Base-by-base conservation (phyloP, 2,329 filamentous ascomycete species). In the Fusarium sp. region DNA sequence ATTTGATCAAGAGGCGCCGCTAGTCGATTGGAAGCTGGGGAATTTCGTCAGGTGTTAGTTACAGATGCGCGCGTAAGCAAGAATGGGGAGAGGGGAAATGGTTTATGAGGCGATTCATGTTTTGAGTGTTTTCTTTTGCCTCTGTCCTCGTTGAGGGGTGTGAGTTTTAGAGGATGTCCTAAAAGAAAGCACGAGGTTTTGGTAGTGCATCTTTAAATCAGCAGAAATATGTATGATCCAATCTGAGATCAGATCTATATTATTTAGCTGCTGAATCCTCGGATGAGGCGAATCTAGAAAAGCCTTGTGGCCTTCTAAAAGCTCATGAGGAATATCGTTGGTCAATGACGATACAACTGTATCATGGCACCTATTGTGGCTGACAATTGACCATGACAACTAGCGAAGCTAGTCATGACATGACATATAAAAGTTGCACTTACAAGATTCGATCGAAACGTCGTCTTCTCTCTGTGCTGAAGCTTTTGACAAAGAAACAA, bases 1-100 rank as follows among this genome's bases (percentile, higher is more conserved):
- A 76, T 75, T 75, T 76, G 74, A 75, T 75, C 72, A 56, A 70
- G 65, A 72, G 70, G 66, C 41, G 71, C 67, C 67, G 73, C 73
- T 75, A 64, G 61, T 64, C 56, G 62, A 53, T 64, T 26, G 33
- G 63, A 76, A 73, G 69, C 73, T 75, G 73, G 71, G 70, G 64
- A 67, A 71, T 63, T 52, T 53, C 54, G 15, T 52, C 62, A 66
- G 54, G 63, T 73, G 63, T 66, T 60, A 67, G 50, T 59, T 60
- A 44, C 60, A 56, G 45, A 50, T 65, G 45, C 60, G 48, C 46
- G 64, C 54, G 64, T 60, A 58, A 64, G 40, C 53, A 54, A 30
- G n/a, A 54, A 41, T 26, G 30, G 26, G 49, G 64, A 55, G 64
- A 53, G 44, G 64, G 46, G 64, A 45, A 56, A 71, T 65, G 50